Evolutionary conservation across 164 flowering plant genomes (phyloP), one percentile per base, ranked within the genome.

Genomic region (Tinospora cordifolia): DNA sequence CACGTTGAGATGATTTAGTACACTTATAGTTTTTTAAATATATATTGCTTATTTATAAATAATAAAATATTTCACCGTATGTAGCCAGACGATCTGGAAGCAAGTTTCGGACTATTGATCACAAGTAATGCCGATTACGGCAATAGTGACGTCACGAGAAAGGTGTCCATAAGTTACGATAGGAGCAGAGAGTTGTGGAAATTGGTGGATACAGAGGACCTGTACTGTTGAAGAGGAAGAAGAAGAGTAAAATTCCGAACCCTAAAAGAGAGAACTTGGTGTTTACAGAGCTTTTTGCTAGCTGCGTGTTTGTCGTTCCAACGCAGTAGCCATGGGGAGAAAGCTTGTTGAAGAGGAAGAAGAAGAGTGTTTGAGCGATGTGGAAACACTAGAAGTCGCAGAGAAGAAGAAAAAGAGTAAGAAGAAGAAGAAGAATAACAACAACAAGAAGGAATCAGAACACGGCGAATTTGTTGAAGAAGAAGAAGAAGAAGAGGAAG

Each of bases 301-400:
- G 69, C 26, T 69, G 26, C 62, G 64, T 26, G 58, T 27, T 69
- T 69, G 60, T 65, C 8, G 15, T 27, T 47, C 19, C 60, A n/a
- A 25, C 21, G 60, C n/a, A 3, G 54, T 72, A 68, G 71, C 59
- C 26, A 80, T 80, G 83, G 80, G 75, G 0, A 36, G 74, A 62
- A 73, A 71, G 34, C 39, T 75, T 68, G 36, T 75, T 68, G 36
- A 30, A 30, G 36, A 30, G 4, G 60, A 72, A 44, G 71, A 78
- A 19, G 54, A 26, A 30, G 39, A 27, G 36, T 40, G 11, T 17
- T 59, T 24, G 4, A 54, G 62, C 68, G 77, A 76, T 27, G 63
- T 74, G 70, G 75, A 69, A 62, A 70, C 74, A 71, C 71, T 69
- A 58, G 69, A 62, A 66, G 49, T 36, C 24, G 38, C 49, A 9